Evolutionary conservation across 2,329 filamentous ascomycete genomes (phyloP).

Genomic region (Phialophora macrospora): DNA sequence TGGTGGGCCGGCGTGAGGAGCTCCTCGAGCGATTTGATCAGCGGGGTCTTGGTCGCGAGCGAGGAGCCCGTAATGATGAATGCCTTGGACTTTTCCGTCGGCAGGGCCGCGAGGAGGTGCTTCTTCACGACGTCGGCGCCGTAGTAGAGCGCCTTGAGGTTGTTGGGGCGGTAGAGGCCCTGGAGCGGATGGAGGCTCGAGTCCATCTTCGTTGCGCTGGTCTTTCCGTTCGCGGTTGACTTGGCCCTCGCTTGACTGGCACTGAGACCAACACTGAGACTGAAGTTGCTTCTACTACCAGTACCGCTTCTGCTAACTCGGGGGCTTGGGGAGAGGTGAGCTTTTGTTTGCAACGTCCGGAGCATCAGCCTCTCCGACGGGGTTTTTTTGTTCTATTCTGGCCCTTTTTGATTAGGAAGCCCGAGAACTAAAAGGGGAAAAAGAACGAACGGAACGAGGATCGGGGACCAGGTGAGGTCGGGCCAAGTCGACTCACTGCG

Average conservation of each 20-base stretch:
- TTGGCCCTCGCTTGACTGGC: background rate
- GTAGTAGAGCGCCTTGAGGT: constrained; percentile 57
- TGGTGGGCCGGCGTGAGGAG: constrained; percentile 53
- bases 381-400: background rate
- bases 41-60: constrained; percentile 58
- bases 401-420: background rate
- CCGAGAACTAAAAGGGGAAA: background rate
- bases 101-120: constrained; percentile 54
- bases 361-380: constrained; percentile 2
- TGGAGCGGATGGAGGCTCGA: constrained; percentile 18
- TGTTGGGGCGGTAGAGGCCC: constrained; percentile 57
- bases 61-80: constrained; percentile 63
- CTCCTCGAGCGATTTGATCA: constrained; percentile 58
- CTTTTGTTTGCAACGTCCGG: constrained; percentile 23
- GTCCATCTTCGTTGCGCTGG: constrained; percentile 13
- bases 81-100: constrained; percentile 53
- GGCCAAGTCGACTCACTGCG: background rate
- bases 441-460: background rate
- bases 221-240: background rate
- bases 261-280: background rate
- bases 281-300: background rate
- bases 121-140: constrained; percentile 54
- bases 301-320: background rate
- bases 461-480: background rate
- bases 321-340: constrained; percentile 14